A percentile compares a stretch with the other conserved stretches of the same genome.
These are phyloP conservation scores for Aspergillus quadrilineatus DNA, from an alignment of 2,329 filamentous ascomycete species.

Conservation along the genomic window DNA sequence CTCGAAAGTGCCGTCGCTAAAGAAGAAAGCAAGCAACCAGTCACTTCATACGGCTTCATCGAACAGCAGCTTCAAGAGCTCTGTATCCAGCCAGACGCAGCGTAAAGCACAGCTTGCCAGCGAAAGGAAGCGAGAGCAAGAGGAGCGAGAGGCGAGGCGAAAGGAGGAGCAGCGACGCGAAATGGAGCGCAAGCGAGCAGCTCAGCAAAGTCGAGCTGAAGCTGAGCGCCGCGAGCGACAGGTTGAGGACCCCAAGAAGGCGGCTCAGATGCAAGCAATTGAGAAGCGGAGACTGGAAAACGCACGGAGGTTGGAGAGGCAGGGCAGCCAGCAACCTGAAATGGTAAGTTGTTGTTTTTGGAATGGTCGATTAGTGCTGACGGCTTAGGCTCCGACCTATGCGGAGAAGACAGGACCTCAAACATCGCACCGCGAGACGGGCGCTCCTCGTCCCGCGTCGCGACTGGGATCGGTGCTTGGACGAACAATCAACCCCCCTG, in stretches of 20 bases:
- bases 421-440: conserved; percentile 26
- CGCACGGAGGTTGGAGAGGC: conserved; percentile 46
- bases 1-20: conserved; percentile 48
- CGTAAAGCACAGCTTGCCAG: conserved; percentile 72
- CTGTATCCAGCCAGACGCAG: conserved; percentile 59
- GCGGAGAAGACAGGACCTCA: conserved; percentile 23
- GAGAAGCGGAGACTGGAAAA: conserved; percentile 53
- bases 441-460: conserved; percentile 50
- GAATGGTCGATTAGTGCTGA: neutral
- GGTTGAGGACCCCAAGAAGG: conserved; percentile 64
- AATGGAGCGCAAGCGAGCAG: conserved; percentile 71
- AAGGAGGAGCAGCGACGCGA: conserved; percentile 81
- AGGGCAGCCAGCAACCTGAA: conserved; percentile 46
- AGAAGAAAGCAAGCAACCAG: conserved; percentile 66
- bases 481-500: conserved; percentile 62
- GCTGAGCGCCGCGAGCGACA: conserved; percentile 50
- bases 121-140: conserved; percentile 78
- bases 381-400: conserved; percentile 17
- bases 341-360: conserved; percentile 29
- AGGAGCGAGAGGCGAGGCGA: conserved; percentile 74
- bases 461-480: conserved; percentile 45
- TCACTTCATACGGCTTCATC: conserved; percentile 59
- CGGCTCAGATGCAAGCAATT: conserved; percentile 60
- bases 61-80: conserved; percentile 62
- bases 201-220: conserved; percentile 58